These are phyloP conservation scores for Penicillium angulare DNA, from an alignment of 495 filamentous ascomycete species.

Conservation along the genomic window DNA sequence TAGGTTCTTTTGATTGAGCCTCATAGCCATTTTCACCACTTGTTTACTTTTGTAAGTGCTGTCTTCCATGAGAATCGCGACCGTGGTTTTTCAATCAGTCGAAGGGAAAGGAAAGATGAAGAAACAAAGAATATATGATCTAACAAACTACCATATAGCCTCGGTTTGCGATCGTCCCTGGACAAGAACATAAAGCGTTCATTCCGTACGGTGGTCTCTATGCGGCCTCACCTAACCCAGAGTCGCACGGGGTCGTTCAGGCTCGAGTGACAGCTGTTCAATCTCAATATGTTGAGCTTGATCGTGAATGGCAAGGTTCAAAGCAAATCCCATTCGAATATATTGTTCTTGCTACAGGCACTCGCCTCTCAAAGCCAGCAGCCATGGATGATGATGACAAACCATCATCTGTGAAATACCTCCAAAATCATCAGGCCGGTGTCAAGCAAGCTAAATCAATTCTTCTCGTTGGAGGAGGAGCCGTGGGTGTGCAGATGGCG, in stretches of 20 bases:
- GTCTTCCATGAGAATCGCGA: background rate
- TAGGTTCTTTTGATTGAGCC: constrained; percentile 50
- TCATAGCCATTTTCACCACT: constrained; percentile 54
- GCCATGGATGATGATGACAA: constrained; percentile 49
- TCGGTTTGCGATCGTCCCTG: constrained; percentile 47
- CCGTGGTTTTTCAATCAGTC: background rate
- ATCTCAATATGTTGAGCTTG: constrained; percentile 36
- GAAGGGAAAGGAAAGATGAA: too few relatives aligned
- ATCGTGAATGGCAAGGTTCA: constrained; percentile 46
- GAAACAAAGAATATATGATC: too few relatives aligned
- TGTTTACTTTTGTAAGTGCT: constrained; percentile 50
- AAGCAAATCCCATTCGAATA: constrained; percentile 45
- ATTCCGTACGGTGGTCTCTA: constrained; percentile 49
- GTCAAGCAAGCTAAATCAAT: constrained; percentile 42
- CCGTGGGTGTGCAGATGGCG: constrained; percentile 60
- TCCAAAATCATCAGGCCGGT: constrained; percentile 37
- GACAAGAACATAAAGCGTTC: constrained; percentile 56
- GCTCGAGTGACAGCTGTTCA: constrained; percentile 45
- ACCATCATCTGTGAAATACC: constrained; percentile 34
- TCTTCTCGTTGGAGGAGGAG: constrained; percentile 59
- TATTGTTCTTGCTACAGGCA: constrained; percentile 48
- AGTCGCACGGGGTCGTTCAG: constrained; percentile 37
- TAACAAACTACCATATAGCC: constrained; percentile 33
- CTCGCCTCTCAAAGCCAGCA: constrained; percentile 42
- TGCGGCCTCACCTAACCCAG: constrained; percentile 25